Base-by-base conservation (phyloP, 331 rosid genomes). In the Rosa hybrid region DNA sequence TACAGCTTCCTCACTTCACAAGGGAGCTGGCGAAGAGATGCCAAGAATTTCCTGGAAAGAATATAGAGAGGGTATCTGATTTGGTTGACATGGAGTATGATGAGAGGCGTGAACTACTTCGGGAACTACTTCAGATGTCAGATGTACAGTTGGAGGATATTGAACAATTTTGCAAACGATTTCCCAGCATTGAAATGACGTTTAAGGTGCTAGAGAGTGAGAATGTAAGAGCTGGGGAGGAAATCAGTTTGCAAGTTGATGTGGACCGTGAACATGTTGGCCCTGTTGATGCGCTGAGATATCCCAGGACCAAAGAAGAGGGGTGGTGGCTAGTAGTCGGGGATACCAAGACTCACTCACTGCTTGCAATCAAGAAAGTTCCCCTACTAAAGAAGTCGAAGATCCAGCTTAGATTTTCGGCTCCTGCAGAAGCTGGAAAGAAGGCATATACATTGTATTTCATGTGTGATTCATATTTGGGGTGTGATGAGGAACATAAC, bases 321-420 rank as follows among this genome's bases (percentile, higher is more conserved):
- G 99, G 97, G 4, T 93, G 99, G 99, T 93, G 99, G 99, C 97
- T 95, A 65, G 96, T 93, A 42, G 96, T 89, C 11, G 99, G 99
- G 42, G 97, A 93, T 76, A 91, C 94, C 41, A 90, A 86, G 72
- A 89, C 73, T 68, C 91, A 93, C 89, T 81, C 88, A 74, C 53
- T 95, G 86, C 94, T 93, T 74, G 96, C 97, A 56, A 93, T 93
- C 76, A 95, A 95, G 84, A 84, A 97, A 76, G 92, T 93, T 59
- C 86, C 98, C 18, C 83, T 91, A 78, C 96, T 88, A 75, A 83
- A 97, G 78, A 93, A 82, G 91, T 75, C 91, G 11, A 95, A 84
- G 84, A 94, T 96, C 48, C 93, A 91, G 81, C 91, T 95, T 44
- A 95, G 87, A 72, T 90, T 95, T 80, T 75, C 79, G 48, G 97